Evolutionary conservation across 108 stramenopile genomes (phyloP).

Genomic region (Chaetoceros tenuissimus): DNA sequence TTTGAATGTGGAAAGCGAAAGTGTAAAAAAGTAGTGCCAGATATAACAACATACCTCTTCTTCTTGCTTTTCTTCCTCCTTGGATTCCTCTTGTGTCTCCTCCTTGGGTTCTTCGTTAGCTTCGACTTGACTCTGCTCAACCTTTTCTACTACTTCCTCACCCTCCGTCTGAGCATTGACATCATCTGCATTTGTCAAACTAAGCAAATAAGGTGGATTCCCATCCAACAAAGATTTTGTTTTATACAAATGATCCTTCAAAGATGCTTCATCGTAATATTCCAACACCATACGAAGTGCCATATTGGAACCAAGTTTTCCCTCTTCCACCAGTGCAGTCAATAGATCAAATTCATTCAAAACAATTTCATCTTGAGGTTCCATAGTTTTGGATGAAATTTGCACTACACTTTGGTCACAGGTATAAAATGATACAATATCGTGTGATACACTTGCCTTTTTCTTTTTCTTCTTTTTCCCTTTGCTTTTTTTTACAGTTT

Average conservation of each 20-base stretch:
- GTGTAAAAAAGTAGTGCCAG: neutral
- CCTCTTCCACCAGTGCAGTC: conserved; percentile 22
- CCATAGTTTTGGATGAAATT: neutral
- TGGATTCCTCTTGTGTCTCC: conserved; percentile 7
- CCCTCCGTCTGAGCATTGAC: conserved; percentile 2
- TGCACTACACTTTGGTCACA: neutral
- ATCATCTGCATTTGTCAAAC: too few relatives aligned
- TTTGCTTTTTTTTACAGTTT: neutral
- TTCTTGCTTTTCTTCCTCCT: conserved; percentile 9
- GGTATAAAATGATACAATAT: neutral
- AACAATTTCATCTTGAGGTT: conserved; percentile 3
- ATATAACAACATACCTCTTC: neutral
- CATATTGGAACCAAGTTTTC: conserved; percentile 23
- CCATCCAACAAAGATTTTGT: conserved; percentile 57
- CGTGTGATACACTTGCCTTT: neutral
- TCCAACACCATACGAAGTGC: conserved; percentile 73
- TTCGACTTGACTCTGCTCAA: neutral
- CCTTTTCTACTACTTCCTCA: conserved; percentile 5
- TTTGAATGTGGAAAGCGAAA: neutral
- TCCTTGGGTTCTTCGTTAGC: neutral
- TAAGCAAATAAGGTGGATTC: conserved; percentile 54
- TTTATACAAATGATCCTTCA: conserved; percentile 58
- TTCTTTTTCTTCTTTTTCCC: conserved; percentile 8
- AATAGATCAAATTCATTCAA: conserved; percentile 78
- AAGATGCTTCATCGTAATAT: conserved; percentile 49